Percentiles rank a stretch among this genome's conserved stretches.
Conservation (phyloP, 148 eudicot genomes). For the Cornus suecica region DNA sequence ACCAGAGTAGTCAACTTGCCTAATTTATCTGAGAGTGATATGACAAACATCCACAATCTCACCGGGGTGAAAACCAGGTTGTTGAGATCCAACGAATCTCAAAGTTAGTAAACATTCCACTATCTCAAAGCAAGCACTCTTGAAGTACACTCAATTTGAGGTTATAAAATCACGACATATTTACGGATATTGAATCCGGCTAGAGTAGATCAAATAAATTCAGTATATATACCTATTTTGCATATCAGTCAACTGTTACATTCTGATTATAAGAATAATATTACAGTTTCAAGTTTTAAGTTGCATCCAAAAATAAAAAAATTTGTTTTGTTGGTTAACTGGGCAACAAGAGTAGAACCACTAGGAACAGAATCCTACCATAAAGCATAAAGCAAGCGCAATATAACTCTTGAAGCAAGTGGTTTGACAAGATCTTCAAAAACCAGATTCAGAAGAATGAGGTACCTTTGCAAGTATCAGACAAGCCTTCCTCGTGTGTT, state of each 20-base stretch:
- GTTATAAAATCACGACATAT: too few species aligned
- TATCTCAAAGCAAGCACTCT: too few species aligned
- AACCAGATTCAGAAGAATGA: background rate
- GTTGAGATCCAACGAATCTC: too few species aligned
- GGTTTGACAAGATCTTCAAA: background rate
- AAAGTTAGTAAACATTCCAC: too few species aligned
- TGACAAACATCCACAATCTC: too few species aligned
- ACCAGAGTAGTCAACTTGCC: too few species aligned
- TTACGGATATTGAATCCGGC: too few species aligned
- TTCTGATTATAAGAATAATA: background rate
- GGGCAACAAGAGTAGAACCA: background rate
- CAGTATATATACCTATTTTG: background rate
- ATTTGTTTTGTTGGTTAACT: background rate
- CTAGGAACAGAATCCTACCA: background rate
- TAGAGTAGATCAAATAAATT: background rate
- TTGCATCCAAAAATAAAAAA: background rate
- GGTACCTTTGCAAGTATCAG: conserved; percentile 21
- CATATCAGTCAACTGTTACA: background rate
- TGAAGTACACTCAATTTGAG: too few species aligned
- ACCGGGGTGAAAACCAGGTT: too few species aligned
- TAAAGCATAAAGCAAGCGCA: background rate
- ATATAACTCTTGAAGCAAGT: background rate
- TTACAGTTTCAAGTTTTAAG: background rate
- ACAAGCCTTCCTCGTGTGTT: conserved; percentile 94
- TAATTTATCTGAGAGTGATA: too few species aligned